Evolutionary conservation across 805 yeast species (phyloP), one percentile per base, ranked within the genome.

Genomic region (Debaryomyces maramus): DNA sequence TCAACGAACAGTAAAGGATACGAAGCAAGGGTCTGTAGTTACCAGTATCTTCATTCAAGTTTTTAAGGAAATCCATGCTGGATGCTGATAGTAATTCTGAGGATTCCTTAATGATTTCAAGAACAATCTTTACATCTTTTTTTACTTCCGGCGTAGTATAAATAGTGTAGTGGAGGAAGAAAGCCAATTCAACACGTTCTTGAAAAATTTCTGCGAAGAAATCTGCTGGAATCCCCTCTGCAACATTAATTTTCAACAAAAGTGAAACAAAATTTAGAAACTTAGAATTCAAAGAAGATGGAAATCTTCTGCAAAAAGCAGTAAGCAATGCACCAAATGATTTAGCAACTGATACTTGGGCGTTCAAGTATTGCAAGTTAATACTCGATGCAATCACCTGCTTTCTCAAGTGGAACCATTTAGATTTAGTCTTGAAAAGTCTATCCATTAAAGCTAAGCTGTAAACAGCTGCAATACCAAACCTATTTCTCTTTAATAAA

Each of bases 321-420:
- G 91, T 81, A 16, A 88, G 46, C 23, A 89, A 65, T 1, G 93
- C 88, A 36, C 91, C 89, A 75, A 87, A 80, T 0, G 95, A 76
- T 50, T 83, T 83, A 3, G 88, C 84, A 15, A 85, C 76, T 3
- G 78, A 67, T 11, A 82, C 68, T 52, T 88, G 95, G 1, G 90
- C 74, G 29, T 80, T 73, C 6, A 80, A 72, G 49, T 72, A 73
- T 45, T 88, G 88, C 35, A 80, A 54, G 50, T 83, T 82, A 32
- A 81, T 59, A 44, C 89, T 81, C 1, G 85, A 80, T 1, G 72
- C 67, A 2, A 75, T 59, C 4, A 88, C 72, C 28, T 74, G 76
- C 3, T 68, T 64, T 41, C 81, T 70, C 24, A 77, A 60, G 1
- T 72, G 72, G 2, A 47, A 40, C 71, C 71, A 66, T 1, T 63